Evolutionary conservation across 805 yeast species (phyloP).

Genomic region (Teunomyces panamensis): DNA sequence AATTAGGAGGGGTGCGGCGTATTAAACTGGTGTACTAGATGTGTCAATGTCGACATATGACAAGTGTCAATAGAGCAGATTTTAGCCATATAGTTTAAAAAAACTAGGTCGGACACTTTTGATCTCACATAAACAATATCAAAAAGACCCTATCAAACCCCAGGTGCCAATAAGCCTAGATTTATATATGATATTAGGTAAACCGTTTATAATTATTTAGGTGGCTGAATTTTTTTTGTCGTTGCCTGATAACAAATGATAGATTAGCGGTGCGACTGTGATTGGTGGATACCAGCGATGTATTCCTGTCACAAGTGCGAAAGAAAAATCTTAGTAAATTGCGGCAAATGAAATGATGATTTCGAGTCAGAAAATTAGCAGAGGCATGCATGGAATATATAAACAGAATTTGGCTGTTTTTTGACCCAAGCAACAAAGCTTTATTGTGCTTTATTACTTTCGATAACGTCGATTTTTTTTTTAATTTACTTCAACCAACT

Average conservation of each 20-base stretch:
- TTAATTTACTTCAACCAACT: neutral
- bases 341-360: conserved; percentile 1
- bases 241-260: conserved; percentile 2
- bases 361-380: neutral
- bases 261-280: conserved; percentile 2
- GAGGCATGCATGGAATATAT: conserved; percentile 3
- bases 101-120: neutral
- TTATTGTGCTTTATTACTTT: neutral
- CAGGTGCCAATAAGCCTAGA: conserved; percentile 1
- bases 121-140: no score
- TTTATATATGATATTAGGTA: neutral
- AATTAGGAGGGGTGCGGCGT: conserved; percentile 3
- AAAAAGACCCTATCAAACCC: neutral
- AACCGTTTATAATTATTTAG: neutral
- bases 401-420: neutral
- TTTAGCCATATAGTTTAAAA: neutral
- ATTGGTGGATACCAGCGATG: conserved; percentile 2
- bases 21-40: neutral
- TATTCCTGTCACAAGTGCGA: neutral
- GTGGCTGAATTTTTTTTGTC: neutral
- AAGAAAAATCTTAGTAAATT: neutral
- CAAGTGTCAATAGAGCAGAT: neutral
- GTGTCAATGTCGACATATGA: neutral
- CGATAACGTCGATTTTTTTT: neutral
- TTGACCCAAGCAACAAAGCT: neutral